A percentile compares a stretch with the other conserved stretches of the same genome.
phyloP scores from a whole-genome alignment of 1,284 basidiomycete species.

The Exobasidium rhododendri region DNA sequence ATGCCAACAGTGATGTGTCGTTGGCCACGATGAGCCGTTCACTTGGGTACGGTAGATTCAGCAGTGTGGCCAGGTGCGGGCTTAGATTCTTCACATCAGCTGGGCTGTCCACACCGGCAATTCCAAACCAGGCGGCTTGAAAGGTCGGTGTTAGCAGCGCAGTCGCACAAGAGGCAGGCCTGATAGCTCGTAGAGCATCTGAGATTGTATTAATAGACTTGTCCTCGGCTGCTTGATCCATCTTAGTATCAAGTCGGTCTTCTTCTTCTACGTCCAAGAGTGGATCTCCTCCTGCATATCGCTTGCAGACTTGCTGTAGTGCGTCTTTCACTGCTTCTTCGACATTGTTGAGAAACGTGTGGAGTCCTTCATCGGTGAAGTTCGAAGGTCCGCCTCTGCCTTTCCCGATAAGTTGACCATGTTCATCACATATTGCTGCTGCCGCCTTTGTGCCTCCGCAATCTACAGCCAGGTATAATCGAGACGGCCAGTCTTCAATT shows the following conservation, averaged over 20 bases:
- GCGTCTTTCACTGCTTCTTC: slow-evolving; percentile 18
- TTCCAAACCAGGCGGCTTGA: slow-evolving; percentile 36
- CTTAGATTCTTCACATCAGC: slow-evolving; percentile 18
- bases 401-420: slow-evolving; percentile 19
- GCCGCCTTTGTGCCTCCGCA: slow-evolving; percentile 34
- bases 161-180: background rate
- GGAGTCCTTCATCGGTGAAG: slow-evolving; percentile 20
- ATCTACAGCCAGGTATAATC: slow-evolving; percentile 33
- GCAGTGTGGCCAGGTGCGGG: slow-evolving; percentile 14
- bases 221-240: background rate
- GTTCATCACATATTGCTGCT: slow-evolving; percentile 22
- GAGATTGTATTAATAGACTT: background rate
- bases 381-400: slow-evolving; percentile 31
- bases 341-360: slow-evolving; percentile 18
- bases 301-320: slow-evolving; percentile 3
- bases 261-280: background rate
- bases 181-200: background rate
- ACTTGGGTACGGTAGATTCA: slow-evolving; percentile 16
- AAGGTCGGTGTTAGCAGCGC: background rate
- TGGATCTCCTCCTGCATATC: background rate
- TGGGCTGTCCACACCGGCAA: slow-evolving; percentile 30
- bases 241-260: background rate
- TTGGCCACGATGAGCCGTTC: slow-evolving; percentile 29
- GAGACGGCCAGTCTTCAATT: slow-evolving; percentile 7
- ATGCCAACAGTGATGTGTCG: slow-evolving; percentile 32